These are phyloP conservation scores for Cucumis melo DNA, from an alignment of 306 rosid genomes.

Conservation along the genomic window DNA sequence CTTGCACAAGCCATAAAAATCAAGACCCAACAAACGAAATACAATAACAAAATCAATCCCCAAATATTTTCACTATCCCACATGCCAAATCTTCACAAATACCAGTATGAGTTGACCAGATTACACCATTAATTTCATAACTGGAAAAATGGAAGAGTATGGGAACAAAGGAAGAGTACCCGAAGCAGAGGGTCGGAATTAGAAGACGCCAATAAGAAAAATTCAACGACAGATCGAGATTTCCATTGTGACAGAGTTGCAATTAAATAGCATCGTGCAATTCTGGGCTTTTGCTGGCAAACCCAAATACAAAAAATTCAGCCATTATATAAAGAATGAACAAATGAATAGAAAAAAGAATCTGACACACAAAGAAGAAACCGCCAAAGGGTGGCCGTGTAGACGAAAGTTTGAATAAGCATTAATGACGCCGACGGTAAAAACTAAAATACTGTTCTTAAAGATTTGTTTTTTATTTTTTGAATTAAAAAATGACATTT, in stretches of 20 bases:
- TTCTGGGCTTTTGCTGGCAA: conserved; percentile 2
- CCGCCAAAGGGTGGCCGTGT: not conserved
- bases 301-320: not conserved
- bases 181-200: not conserved
- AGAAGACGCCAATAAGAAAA: not conserved
- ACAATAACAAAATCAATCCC: not conserved
- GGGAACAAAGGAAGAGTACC: not conserved
- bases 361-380: not conserved
- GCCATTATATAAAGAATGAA: not conserved
- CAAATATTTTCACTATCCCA: not conserved
- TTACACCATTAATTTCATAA: not conserved
- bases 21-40: not conserved
- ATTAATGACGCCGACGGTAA: not conserved
- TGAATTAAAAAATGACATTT: not conserved
- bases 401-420: not conserved
- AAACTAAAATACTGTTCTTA: not conserved
- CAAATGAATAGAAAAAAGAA: not conserved
- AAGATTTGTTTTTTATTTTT: not conserved
- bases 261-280: not conserved
- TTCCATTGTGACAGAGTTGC: not conserved
- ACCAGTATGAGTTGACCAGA: not conserved
- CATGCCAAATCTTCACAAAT: not conserved
- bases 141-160: not conserved
- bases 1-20: not conserved
- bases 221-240: not conserved